These are phyloP conservation scores for Lagenidium giganteum DNA, from an alignment of 352 stramenopile genomes.

Conservation along the genomic window DNA sequence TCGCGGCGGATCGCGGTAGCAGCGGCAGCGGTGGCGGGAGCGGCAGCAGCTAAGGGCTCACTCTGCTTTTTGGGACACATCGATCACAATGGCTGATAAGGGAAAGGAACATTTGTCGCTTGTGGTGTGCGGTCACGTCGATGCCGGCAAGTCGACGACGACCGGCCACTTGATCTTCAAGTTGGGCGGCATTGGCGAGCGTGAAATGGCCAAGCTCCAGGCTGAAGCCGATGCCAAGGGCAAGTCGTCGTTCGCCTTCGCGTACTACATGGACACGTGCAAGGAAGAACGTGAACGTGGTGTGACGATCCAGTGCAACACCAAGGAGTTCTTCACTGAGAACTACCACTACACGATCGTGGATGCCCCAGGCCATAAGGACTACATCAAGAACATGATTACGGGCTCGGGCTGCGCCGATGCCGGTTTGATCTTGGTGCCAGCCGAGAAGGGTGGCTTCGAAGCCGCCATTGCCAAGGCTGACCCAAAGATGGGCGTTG, in stretches of 20 bases:
- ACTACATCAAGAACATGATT: slow-evolving; percentile 99
- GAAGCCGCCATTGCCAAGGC: slow-evolving; percentile 92
- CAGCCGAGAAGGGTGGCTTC: slow-evolving; percentile 83
- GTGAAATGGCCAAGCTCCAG: slow-evolving; percentile 99
- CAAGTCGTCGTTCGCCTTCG: slow-evolving; percentile 99
- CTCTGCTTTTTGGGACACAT: slow-evolving; percentile 13
- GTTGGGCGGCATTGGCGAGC: slow-evolving; percentile 98
- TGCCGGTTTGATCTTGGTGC: slow-evolving; percentile 94
- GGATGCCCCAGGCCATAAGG: slow-evolving; percentile 96
- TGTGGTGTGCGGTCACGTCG: slow-evolving; percentile 95
- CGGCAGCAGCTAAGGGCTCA: slow-evolving; percentile 3
- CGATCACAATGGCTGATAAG: slow-evolving; percentile 10
- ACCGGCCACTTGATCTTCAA: slow-evolving; percentile 99
- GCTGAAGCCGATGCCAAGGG: slow-evolving; percentile 94
- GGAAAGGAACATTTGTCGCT: slow-evolving; percentile 79
- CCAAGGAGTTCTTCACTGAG: slow-evolving; percentile 89
- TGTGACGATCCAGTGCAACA: slow-evolving; percentile 98
- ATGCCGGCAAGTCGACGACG: slow-evolving; percentile 99
- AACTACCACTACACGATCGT: slow-evolving; percentile 98
- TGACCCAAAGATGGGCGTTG: slow-evolving; percentile 23
- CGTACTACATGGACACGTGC: slow-evolving; percentile 98
- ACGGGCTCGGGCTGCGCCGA: slow-evolving; percentile 98
- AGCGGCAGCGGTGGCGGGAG: background rate
- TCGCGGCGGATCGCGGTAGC: too few relatives aligned
- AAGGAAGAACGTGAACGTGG: slow-evolving; percentile 97